Base-by-base conservation (phyloP, 768 basidiomycete genomes). In the Pulveroboletus ravenelii region DNA sequence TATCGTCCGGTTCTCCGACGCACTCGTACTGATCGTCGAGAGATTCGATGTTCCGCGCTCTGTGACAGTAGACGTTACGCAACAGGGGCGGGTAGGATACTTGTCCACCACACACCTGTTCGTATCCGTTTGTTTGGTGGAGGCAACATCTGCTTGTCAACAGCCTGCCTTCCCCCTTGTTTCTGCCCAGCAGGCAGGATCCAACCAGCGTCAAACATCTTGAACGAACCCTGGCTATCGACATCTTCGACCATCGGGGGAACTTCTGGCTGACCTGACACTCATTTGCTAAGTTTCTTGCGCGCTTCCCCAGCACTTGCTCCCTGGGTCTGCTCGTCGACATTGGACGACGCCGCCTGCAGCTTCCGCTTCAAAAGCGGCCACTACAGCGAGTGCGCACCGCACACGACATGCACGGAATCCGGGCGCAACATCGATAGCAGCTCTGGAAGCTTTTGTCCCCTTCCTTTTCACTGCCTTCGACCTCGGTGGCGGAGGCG, bases 201-300 rank as follows among this genome's bases (percentile, higher is more conserved):
- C 92, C 91, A 94, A 0, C 93, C 93, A 18, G 75, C 73, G 51
- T 95, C 85, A 70, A 95, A 95, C 70, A 85, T 68, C 61, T 74
- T 79, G 73, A 95, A 96, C 17, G 84, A 85, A 38, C 78, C 78
- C 48, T 80, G 78, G 38, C 78, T 76, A 62, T 86, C 87, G 30
- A 94, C 81, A 36, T 82, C 74, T 15, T 82, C 77, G 3, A 90
- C 84, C 47, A 87, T 70, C 23, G 78, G 74, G 5, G 84, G 78
- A 3, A 74, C 62, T 2, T 74, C 73, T 13, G 72, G 54, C 41
- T 67, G 64, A 51, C 68, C 61, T 18, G 48, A 15, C 34, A 23
- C 15, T 17, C 66, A 34, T 37, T 62, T 55, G 56, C 52, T n/a
- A 55, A 55, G 15, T 64, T 67, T 62, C 69, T 73, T 63, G 40